Conservation (phyloP, 2,329 filamentous ascomycete species). For the Fonsecaea multimorphosa region DNA sequence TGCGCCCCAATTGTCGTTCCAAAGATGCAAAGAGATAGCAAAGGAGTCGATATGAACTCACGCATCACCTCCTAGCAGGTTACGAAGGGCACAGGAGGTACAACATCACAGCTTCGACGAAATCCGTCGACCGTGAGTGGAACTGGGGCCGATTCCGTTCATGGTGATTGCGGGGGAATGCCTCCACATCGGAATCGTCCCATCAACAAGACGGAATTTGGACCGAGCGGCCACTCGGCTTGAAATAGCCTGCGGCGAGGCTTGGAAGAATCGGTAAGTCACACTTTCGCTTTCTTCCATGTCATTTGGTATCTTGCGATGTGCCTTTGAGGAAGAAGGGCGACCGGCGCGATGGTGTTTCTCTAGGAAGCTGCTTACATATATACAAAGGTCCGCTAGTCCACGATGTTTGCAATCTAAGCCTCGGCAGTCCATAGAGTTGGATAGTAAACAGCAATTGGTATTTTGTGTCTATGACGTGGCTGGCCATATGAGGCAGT, state of each 20-base stretch:
- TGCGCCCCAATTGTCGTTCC: background rate
- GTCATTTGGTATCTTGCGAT: no score
- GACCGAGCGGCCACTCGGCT: background rate
- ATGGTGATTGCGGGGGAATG: background rate
- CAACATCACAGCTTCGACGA: background rate
- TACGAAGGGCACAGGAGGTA: background rate
- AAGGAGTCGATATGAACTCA: background rate
- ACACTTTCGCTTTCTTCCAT: no score
- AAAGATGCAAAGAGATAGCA: background rate
- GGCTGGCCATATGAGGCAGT: background rate
- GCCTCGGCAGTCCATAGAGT: no score
- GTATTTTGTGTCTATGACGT: no score
- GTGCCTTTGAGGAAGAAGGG: no score
- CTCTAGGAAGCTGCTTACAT: no score
- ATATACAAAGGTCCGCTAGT: no score
- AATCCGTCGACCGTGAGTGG: background rate
- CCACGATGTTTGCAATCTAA: no score
- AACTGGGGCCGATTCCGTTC: background rate
- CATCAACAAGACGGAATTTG: background rate
- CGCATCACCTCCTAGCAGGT: background rate
- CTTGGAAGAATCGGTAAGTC: background rate
- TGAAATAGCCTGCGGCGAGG: background rate
- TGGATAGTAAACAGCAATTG: no score
- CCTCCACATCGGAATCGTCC: constrained; percentile 15
- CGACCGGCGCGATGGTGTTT: no score